Evolutionary conservation across 2,329 filamentous ascomycete genomes (phyloP).

Genomic region (Fusarium nygamai): DNA sequence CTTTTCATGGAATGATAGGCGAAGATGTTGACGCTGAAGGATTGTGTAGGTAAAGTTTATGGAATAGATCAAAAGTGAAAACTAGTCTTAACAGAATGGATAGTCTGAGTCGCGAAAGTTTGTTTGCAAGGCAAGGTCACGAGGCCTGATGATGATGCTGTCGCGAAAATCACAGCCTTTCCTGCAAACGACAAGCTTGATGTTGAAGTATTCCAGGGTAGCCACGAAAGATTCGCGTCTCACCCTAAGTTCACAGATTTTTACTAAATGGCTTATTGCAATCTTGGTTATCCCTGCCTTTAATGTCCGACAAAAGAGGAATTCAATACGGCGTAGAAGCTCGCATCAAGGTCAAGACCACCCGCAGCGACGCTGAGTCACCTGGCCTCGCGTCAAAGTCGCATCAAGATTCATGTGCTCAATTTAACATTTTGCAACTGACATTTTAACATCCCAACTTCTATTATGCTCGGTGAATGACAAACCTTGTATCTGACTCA

Average conservation of each 20-base stretch:
- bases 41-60: fast-evolving
- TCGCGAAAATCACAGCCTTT: too few species aligned
- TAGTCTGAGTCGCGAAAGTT: fast-evolving
- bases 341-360: neutral
- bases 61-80: fast-evolving
- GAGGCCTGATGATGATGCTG: neutral
- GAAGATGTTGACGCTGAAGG: fast-evolving
- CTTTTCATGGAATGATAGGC: neutral
- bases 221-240: too few species aligned
- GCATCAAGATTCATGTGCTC: neutral
- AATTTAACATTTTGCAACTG: neutral
- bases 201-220: neutral
- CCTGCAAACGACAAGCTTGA: fast-evolving
- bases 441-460: too few species aligned
- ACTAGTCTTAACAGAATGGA: too few species aligned
- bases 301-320: fast-evolving
- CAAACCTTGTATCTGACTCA: neutral
- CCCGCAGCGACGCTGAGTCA: neutral
- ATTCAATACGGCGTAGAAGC: neutral
- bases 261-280: fast-evolving
- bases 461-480: neutral
- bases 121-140: neutral
- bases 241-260: fast-evolving
- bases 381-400: neutral
- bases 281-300: fast-evolving